Percentiles rank a stretch among this genome's conserved stretches.
Evolutionary conservation across 2,329 filamentous ascomycete species (phyloP).

Genomic region (Bipolaris sorokiniana): DNA sequence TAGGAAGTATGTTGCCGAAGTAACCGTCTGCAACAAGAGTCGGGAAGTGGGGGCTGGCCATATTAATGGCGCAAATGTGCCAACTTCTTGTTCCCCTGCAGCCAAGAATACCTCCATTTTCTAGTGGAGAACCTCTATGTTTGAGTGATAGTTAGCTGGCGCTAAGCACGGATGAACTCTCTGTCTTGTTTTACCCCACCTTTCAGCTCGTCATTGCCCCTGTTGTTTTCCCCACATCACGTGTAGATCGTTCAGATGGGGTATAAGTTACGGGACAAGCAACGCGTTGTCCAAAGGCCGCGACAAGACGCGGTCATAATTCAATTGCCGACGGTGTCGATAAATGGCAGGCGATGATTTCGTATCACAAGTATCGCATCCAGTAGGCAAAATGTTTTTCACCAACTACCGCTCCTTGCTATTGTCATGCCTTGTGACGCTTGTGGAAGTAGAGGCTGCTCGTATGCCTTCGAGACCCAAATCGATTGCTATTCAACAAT

Average conservation of each 20-base stretch:
- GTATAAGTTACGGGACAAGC: not conserved
- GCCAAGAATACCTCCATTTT: not conserved
- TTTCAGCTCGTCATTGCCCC: not conserved
- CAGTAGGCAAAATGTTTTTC: not conserved
- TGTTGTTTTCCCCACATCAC: not conserved
- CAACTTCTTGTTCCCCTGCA: not conserved
- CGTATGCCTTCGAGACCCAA: not conserved
- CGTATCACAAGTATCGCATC: not conserved
- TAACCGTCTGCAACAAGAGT: not conserved
- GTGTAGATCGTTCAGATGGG: not conserved
- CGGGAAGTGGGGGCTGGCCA: not conserved
- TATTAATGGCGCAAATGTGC: not conserved
- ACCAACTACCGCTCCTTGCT: not conserved
- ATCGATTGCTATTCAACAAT: not conserved
- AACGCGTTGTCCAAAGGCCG: conserved; percentile 1
- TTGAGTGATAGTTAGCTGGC: not conserved
- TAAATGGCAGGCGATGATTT: not conserved
- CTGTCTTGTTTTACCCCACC: not conserved
- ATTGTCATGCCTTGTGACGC: not conserved
- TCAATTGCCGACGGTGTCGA: conserved; percentile 5
- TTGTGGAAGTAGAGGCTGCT: not conserved
- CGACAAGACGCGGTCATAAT: not conserved
- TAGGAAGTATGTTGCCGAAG: too few relatives aligned
- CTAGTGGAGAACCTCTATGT: not conserved
- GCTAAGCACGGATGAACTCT: not conserved